Conservation (phyloP, 2,329 filamentous ascomycete species). For the Exophiala spinifera region DNA sequence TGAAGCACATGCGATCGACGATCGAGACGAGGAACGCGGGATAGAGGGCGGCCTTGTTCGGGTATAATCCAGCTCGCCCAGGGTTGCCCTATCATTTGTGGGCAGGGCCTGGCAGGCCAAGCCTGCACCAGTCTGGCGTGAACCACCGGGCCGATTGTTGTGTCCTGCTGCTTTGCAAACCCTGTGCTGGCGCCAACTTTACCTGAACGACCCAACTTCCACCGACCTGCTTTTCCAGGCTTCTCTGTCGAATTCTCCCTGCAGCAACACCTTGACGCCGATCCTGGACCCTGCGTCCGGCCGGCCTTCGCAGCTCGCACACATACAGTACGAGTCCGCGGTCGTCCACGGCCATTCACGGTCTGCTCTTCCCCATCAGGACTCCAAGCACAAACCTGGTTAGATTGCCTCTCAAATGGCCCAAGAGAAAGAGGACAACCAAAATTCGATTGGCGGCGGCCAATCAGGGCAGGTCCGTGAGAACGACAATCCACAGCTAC, state of each 20-base stretch:
- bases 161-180: background rate
- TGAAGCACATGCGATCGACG: no score
- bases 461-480: conserved; percentile 10
- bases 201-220: conserved; percentile 1
- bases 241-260: background rate
- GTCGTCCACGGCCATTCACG: background rate
- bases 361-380: background rate
- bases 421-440: conserved; percentile 12
- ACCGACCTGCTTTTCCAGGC: background rate
- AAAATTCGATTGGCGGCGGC: conserved; percentile 7
- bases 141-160: background rate
- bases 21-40: no score
- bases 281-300: background rate
- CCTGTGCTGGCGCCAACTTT: background rate
- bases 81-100: no score
- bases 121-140: background rate
- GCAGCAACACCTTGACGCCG: background rate
- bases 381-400: background rate
- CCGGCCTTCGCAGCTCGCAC: background rate
- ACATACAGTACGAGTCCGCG: no score
- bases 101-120: background rate
- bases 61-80: no score
- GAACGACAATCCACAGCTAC: conserved; percentile 13
- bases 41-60: no score
- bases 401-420: conserved; percentile 12